Evolutionary conservation across 768 basidiomycete genomes (phyloP), one percentile per base, ranked within the genome.

Genomic region (Russula foetens): DNA sequence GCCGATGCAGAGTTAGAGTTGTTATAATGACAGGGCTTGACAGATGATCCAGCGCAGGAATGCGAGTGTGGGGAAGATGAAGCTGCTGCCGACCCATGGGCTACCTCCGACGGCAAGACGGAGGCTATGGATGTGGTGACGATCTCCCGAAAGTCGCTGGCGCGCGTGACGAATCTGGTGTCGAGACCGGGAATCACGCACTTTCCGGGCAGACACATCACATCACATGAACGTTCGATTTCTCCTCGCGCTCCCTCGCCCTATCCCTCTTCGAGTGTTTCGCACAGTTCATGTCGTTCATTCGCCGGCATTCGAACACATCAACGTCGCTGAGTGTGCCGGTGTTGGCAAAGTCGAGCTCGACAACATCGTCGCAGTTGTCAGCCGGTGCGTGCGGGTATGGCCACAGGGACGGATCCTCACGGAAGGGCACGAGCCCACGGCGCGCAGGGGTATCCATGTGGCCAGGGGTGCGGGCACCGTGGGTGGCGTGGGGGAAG

Each of bases 301-400:
- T 65, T 21, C 66, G 61, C 7, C 66, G 67, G 11, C 57, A 58
- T 31, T 72, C 71, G 66, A 86, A 88, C 11, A 79, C 78, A 50
- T 78, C 79, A 2, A 82, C 81, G 64, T 90, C 84, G 68, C 86
- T 88, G 67, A 90, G 70, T 23, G 85, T 83, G 59, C 85, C 84
- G 45, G 80, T 90, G 57, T 90, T 88, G 6, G 78, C 78, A 67
- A 88, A 90, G 69, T 87, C 85, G 53, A 90, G 81, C 70, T 90
- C 88, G 11, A 90, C 79, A 26, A 90, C 81, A 56, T 86, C 87
- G 4, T 80, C 81, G n/a, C 67, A 68, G 58, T 77, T 76, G 58
- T 77, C 73, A 49, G 76, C 72, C 12, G 76, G 76, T 4, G 73
- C 73, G 41, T 78, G 81, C 0, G 82, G 79, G 67, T 86, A 86